Evolutionary conservation across 371 early-diverging fungal genomes (phyloP), one percentile per base, ranked within the genome.

Genomic region (Entomophthora muscae): DNA sequence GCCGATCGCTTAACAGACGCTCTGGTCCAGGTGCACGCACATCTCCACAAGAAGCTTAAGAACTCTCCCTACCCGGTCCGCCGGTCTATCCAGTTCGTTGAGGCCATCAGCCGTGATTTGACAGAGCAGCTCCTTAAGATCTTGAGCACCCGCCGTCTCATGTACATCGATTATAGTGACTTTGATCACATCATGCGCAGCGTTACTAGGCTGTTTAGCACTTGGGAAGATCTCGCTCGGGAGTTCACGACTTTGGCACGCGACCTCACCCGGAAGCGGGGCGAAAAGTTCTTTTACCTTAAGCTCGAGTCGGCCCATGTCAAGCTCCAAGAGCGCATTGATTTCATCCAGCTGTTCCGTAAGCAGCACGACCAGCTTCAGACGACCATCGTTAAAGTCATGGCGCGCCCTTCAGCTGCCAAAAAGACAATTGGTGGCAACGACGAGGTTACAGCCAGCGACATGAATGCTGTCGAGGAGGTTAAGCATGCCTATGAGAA

Each of bases 311-410:
- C 87, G 1, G 90, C 90, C 2, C 98, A 98, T 65, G 82, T 81
- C 17, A 85, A 89, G 66, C 82, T 98, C 33, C 93, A 95, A 76
- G 97, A 98, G 72, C 84, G 98, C 54, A 74, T 97, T 52, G 71
- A 72, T 17, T 96, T 93, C 73, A 83, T 98, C 12, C 79, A 88
- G 32, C 78, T 80, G 64, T 98, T 98, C 75, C 81, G 98, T 69
- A 83, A 85, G 71, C 91, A 91, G 72, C 98, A 98, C 68, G 95
- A 95, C 69, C 94, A 95, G 73, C 83, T 98, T 28, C 84, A 90
- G 68, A 83, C 85, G 69, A 97, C 97, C 3, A 94, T 98, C 62
- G 78, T 86, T 29, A 85, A 85, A 71, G 97, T 98, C 29, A 93
- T 93, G 87, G 76, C 82, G 22, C 78, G 80, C 55, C 82, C 85